Evolutionary conservation across 148 eudicot genomes (phyloP), one percentile per base, ranked within the genome.

Genomic region (Dianthus caryophyllus): DNA sequence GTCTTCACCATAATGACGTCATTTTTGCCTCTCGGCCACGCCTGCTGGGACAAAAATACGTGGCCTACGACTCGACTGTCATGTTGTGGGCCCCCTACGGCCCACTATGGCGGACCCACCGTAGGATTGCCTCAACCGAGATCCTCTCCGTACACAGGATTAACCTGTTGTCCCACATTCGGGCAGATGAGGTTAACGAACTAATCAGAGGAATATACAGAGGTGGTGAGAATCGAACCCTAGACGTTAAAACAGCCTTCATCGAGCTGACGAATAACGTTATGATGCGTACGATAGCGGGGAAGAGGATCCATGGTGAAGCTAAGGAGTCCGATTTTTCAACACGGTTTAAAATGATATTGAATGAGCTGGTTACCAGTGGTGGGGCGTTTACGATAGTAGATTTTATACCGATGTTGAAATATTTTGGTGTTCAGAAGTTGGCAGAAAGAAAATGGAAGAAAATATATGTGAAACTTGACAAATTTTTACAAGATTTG

Each of bases 61-160:
- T 84, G 0, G 88, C 82, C 0, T 71, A 78, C 47, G 64, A 78
- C 51, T 79, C 72, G 72, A 81, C 85, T 6, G 61, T 24, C 67
- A 27, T 87, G 50, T 25, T 61, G 9, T 87, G 84, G 85, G 82
- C 82, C 8, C 75, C 83, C 0, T 83, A 88, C 43, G 86, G 90
- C 17, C 79, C 76, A 0, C 67, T 77, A 44, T 85, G 87, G 93
- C 75, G 93, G 17, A 77, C 76, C 56, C 82, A 82, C 20, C 71
- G 89, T 7, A 68, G 80, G 26, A 80, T 88, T 0, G 55, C 84
- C 6, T 15, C 89, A 0, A 15, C 67, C 7, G 90, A 88, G 41
- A 59, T 83, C 18, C 47, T 88, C 6, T 88, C 89, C 8, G 0
- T 78, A 11, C 78, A 85, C 15, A 67, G 86, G 22, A 60, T 88